Base-by-base conservation (phyloP, 1,139 yeast species). In the Candida sp. region DNA sequence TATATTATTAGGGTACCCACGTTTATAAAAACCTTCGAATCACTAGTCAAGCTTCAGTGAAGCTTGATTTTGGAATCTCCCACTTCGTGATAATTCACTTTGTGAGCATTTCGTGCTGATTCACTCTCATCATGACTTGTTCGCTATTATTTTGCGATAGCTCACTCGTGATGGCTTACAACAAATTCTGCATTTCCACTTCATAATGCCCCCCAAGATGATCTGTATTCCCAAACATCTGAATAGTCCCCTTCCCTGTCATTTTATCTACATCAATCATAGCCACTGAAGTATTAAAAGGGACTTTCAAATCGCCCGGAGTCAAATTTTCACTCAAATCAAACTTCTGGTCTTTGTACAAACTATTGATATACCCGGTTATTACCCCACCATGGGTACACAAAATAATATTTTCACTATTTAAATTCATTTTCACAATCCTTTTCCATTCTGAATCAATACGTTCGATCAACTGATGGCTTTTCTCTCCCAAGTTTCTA, bases 381-480 rank as follows among this genome's bases (percentile, higher is more conserved):
- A 90, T 82, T 1, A 88, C 88, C 5, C 97, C 96, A 19, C 97
- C 97, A 58, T 90, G 97, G 9, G 93, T 82, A 45, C 93, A 82
- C 22, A 89, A 49, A 23, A 83, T 68, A 1, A 86, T 74, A 47
- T 84, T 85, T 38, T 63, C 59, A 47, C 68, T 60, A 19, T 61
- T 61, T 3, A 64, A 56, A 1, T 54, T 55, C 2, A 55, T 49
- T 5, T 65, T 64, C 3, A 82, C 56, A 0, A 82, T 60, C 3
- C 49, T 45, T 21, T 71, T 65, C 72, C 87, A 75, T 38, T 78
- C 81, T 2, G 55, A 45, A 8, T 66, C 66, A 6, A 89, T 68
- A 38, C 97, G 70, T 1, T 49, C 57, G 22, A 73, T 55, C 44
- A 89, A 74, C 19, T 62, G 73, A 0, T 59, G 56, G 11, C 68